Conservation (phyloP, 2,329 filamentous ascomycete species). For the Gnomoniopsis sp. region DNA sequence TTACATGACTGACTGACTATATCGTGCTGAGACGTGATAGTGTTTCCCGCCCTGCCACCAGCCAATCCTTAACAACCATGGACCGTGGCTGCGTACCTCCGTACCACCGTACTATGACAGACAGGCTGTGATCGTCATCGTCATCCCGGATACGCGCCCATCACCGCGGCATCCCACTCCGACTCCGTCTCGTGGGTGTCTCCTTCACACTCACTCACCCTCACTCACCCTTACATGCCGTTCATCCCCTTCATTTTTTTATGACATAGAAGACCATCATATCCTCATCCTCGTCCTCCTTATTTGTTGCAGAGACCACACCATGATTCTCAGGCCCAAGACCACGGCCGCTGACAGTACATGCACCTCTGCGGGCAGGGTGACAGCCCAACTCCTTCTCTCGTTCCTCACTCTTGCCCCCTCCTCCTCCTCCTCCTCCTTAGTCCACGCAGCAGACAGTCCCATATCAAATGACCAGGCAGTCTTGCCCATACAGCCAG, state of each 20-base stretch:
- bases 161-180: no score
- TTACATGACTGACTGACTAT: no score
- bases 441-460: conserved; percentile 28
- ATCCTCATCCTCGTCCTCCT: background rate
- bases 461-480: conserved; percentile 35
- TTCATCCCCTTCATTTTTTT: background rate
- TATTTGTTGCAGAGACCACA: background rate
- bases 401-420: conserved; percentile 63
- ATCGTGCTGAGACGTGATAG: no score
- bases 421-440: conserved; percentile 36
- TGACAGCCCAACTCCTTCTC: conserved; percentile 61
- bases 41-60: no score
- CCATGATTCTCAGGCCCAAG: conserved; percentile 28
- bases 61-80: no score
- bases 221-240: background rate
- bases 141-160: no score
- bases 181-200: no score
- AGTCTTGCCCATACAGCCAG: conserved; percentile 39
- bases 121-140: no score
- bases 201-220: no score
- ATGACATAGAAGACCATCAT: background rate
- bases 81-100: no score
- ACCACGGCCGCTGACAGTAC: conserved; percentile 22
- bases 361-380: conserved; percentile 58
- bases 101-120: no score